Conservation (phyloP, 2,329 filamentous ascomycete species). For the Cylindrodendrum hubeiense region DNA sequence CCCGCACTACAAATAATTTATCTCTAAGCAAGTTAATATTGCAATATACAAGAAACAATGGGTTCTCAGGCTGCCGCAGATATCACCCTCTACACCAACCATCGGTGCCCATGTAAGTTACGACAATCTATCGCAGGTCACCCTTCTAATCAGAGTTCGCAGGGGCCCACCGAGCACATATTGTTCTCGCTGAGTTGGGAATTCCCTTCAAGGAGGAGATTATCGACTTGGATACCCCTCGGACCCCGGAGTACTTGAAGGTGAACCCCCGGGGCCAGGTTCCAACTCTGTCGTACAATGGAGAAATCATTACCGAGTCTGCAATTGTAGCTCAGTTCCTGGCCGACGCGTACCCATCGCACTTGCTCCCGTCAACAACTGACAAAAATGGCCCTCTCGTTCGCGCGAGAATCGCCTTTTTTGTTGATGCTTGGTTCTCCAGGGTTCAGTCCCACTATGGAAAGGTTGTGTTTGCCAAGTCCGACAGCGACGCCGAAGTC, state of each 20-base stretch:
- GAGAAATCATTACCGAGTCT: constrained; percentile 79
- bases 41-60: constrained; percentile 21
- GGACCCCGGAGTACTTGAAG: constrained; percentile 79
- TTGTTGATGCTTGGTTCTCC: constrained; percentile 76
- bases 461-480: constrained; percentile 60
- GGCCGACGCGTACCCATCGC: constrained; percentile 76
- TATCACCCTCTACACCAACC: constrained; percentile 79
- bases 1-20: not conserved
- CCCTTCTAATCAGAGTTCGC: constrained; percentile 16
- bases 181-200: constrained; percentile 74
- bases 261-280: constrained; percentile 86
- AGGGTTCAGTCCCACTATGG: constrained; percentile 67
- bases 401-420: constrained; percentile 78
- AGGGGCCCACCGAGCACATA: constrained; percentile 81
- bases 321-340: constrained; percentile 79
- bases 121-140: not conserved
- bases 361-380: constrained; percentile 70
- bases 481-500: constrained; percentile 62
- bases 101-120: constrained; percentile 70
- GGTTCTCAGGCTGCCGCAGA: constrained; percentile 34
- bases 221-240: constrained; percentile 77
- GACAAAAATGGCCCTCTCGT: constrained; percentile 66
- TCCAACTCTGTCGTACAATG: constrained; percentile 75
- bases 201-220: constrained; percentile 77
- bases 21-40: not conserved